A percentile compares a stretch with the other conserved stretches of the same genome.
Evolutionary conservation across 164 flowering plant species (phyloP).

Genomic region (Vitis amurensis): DNA sequence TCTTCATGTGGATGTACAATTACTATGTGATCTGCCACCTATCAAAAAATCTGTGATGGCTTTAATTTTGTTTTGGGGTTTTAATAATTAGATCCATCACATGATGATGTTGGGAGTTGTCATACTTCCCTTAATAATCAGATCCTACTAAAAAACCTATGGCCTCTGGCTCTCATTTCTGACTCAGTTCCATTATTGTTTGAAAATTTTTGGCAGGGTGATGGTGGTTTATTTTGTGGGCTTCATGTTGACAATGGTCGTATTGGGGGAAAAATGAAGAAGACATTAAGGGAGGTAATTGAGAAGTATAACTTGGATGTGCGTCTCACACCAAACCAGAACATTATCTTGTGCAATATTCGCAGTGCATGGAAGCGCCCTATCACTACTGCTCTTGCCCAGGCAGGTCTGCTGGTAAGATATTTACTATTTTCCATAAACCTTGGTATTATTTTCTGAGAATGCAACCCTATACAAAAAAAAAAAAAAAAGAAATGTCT

Average conservation of each 20-base stretch:
- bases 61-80: background rate
- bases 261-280: constrained; percentile 79
- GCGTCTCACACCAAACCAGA: constrained; percentile 94
- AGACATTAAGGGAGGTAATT: constrained; percentile 79
- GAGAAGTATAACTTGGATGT: constrained; percentile 84
- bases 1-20: background rate
- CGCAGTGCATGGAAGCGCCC: constrained; percentile 77
- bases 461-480: no score
- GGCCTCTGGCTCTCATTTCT: background rate
- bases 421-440: background rate
- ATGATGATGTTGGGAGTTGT: background rate
- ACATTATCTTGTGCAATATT: constrained; percentile 80
- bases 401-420: constrained; percentile 90
- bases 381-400: constrained; percentile 79
- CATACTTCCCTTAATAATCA: background rate
- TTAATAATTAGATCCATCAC: background rate
- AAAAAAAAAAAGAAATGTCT: background rate
- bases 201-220: constrained; percentile 50
- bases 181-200: background rate
- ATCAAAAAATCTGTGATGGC: background rate
- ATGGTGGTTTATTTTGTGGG: constrained; percentile 85
- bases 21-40: no score
- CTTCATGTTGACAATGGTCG: constrained; percentile 98
- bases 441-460: background rate
- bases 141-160: background rate